Percentiles rank a stretch among this genome's conserved stretches.
These are phyloP conservation scores for Entomortierella chlamydospora DNA, from an alignment of 192 early-diverging fungal species.

Conservation along the genomic window DNA sequence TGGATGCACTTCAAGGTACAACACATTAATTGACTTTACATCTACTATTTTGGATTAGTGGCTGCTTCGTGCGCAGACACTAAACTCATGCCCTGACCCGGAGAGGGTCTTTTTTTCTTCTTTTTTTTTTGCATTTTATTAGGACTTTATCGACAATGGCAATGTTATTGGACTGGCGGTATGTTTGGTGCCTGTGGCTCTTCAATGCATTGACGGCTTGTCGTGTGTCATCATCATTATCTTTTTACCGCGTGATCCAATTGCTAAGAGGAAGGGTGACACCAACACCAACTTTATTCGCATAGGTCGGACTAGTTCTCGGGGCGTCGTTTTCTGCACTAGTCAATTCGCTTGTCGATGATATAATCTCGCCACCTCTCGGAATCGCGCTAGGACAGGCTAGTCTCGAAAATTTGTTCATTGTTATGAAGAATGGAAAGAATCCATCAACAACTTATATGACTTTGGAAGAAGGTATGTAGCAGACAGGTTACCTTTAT, in stretches of 20 bases:
- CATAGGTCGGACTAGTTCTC: conserved; percentile 40
- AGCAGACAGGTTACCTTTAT: background rate
- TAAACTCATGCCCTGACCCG: too few relatives aligned
- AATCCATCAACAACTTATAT: conserved; percentile 18
- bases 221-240: too few relatives aligned
- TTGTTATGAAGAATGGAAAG: conserved; percentile 39
- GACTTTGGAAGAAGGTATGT: conserved; percentile 39
- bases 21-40: too few relatives aligned
- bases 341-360: conserved; percentile 39
- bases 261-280: too few relatives aligned
- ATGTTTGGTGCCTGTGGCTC: background rate
- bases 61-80: too few relatives aligned
- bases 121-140: background rate
- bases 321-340: conserved; percentile 32
- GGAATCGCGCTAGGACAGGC: conserved; percentile 35
- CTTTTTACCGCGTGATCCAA: too few relatives aligned
- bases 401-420: conserved; percentile 41
- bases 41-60: too few relatives aligned
- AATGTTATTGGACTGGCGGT: conserved; percentile 49
- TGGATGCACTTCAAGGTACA: conserved; percentile 38
- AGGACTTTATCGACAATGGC: conserved; percentile 53
- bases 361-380: conserved; percentile 41
- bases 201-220: too few relatives aligned
- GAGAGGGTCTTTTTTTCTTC: background rate
- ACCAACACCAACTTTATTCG: background rate